phyloP scores from a whole-genome alignment of 2,329 filamentous ascomycete species.

The Chaetomium globosum region DNA sequence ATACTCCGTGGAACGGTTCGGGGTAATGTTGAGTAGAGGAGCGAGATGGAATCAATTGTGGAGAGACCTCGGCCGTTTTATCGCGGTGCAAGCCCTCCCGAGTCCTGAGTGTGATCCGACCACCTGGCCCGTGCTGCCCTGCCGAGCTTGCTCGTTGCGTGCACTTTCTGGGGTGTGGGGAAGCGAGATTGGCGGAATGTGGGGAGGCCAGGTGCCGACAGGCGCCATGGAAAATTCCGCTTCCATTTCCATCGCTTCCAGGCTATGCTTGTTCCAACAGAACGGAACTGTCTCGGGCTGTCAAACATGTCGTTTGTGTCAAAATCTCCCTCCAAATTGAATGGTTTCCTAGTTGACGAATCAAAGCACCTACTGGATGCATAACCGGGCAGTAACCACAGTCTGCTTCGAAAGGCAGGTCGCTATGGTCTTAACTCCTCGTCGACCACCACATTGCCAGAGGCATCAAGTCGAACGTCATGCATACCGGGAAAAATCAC shows the following conservation, averaged over 20 bases:
- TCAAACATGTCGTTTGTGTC: too few relatives aligned
- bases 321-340: too few relatives aligned
- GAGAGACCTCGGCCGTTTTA: constrained; percentile 31
- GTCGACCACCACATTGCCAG: too few relatives aligned
- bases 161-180: constrained; percentile 21
- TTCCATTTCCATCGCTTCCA: not conserved
- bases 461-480: too few relatives aligned
- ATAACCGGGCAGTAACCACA: too few relatives aligned
- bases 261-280: too few relatives aligned
- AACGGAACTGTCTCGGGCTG: too few relatives aligned
- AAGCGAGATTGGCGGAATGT: constrained; percentile 24
- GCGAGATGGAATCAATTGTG: constrained; percentile 30
- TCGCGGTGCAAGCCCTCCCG: constrained; percentile 22
- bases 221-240: not conserved
- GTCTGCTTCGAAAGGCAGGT: too few relatives aligned
- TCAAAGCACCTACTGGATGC: too few relatives aligned
- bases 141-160: not conserved
- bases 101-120: constrained; percentile 4
- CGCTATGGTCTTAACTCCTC: not conserved
- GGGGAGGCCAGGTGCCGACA: constrained; percentile 4
- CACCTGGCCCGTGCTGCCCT: constrained; percentile 12
- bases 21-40: constrained; percentile 53
- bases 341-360: too few relatives aligned
- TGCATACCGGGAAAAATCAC: too few relatives aligned
- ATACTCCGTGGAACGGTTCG: constrained; percentile 39